phyloP scores from a whole-genome alignment of 2,329 filamentous ascomycete genomes.

The Neospermospora avenae region DNA sequence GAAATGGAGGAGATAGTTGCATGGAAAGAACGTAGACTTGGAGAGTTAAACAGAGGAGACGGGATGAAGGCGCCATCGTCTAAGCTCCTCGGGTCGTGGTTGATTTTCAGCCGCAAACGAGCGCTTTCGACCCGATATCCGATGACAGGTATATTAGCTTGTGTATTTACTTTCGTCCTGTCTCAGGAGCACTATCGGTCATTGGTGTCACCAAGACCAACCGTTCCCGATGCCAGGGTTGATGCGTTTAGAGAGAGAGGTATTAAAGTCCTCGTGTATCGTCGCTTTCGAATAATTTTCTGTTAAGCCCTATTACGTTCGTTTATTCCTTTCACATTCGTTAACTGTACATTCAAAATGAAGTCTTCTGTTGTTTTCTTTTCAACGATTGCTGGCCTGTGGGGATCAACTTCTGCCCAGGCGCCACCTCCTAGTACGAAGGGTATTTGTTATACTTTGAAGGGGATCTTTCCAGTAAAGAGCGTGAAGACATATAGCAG shows the following conservation, averaged over 20 bases:
- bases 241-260: neutral
- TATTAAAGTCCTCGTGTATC: neutral
- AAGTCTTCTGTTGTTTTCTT: neutral
- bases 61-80: too few relatives aligned
- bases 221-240: neutral
- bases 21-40: too few relatives aligned
- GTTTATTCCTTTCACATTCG: neutral
- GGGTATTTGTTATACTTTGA: neutral
- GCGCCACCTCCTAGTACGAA: constrained; percentile 1
- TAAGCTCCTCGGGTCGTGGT: neutral
- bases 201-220: neutral
- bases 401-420: neutral
- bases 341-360: neutral
- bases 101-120: neutral
- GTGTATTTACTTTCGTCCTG: neutral
- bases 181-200: neutral
- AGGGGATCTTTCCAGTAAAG: neutral
- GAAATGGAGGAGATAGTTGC: too few relatives aligned
- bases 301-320: neutral
- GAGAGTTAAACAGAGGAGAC: too few relatives aligned
- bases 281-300: neutral
- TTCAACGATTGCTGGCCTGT: neutral
- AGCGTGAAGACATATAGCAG: neutral
- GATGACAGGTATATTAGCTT: neutral
- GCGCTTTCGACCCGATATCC: neutral